Conservation (phyloP, 305 asterid genomes). For the Solanum aculeatissimum region DNA sequence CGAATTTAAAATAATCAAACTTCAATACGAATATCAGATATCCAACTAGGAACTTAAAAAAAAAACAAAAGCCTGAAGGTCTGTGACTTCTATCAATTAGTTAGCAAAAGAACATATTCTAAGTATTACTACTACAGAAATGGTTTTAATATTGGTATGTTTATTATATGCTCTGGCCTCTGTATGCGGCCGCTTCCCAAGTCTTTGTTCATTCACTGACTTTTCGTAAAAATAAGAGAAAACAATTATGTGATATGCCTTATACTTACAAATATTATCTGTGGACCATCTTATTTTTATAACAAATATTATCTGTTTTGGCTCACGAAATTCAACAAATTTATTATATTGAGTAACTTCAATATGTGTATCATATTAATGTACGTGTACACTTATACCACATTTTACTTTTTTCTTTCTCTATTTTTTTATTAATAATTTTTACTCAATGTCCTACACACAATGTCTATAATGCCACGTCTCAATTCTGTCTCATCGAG, state of each 20-base stretch:
- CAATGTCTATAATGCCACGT: not conserved
- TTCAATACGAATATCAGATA: too few species aligned
- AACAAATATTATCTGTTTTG: too few species aligned
- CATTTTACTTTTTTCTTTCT: not conserved
- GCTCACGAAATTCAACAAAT: not conserved
- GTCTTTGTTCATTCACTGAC: not conserved
- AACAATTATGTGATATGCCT: not conserved
- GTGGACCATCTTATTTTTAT: not conserved
- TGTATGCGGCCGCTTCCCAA: not conserved
- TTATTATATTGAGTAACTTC: not conserved
- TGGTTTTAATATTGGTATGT: not conserved
- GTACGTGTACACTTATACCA: not conserved
- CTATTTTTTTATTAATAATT: not conserved
- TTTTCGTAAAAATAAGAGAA: not conserved
- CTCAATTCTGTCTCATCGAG: not conserved
- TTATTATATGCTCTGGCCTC: not conserved
- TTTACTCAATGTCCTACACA: not conserved
- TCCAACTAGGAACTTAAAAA: too few species aligned
- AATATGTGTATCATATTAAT: not conserved
- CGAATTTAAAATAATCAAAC: too few species aligned
- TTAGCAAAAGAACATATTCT: not conserved
- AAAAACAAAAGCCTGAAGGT: not conserved
- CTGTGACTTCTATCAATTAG: not conserved
- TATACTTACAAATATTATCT: too few species aligned
- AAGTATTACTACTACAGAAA: not conserved